A percentile compares a stretch with the other conserved stretches of the same genome.
phyloP scores from a whole-genome alignment of 257 asterid species.

The Dorcoceras hygrometricum region DNA sequence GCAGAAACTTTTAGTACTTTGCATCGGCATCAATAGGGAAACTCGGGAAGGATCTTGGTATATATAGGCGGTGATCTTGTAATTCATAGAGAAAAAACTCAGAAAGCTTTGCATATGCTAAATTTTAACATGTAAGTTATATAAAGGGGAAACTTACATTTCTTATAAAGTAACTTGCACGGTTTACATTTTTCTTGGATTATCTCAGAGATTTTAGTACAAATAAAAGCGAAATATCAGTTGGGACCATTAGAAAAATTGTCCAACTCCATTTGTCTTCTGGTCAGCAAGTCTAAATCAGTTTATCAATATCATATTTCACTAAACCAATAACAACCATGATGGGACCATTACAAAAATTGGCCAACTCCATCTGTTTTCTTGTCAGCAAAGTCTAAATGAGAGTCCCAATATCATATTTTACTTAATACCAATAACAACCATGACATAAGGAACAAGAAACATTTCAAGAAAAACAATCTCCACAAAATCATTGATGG shows the following conservation, averaged over 20 bases:
- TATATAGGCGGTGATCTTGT: neutral
- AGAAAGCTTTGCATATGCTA: too few species aligned
- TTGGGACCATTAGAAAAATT: neutral
- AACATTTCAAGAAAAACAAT: neutral
- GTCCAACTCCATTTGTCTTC: neutral
- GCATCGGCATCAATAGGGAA: too few species aligned
- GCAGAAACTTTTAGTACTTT: too few species aligned
- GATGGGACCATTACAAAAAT: neutral
- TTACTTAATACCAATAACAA: neutral
- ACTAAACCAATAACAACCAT: neutral
- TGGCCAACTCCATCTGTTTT: neutral
- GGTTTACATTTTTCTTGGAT: too few species aligned
- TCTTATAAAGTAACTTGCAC: too few species aligned
- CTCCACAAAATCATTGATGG: constrained; percentile 41
- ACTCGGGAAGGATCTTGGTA: too few species aligned
- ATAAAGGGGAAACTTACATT: too few species aligned
- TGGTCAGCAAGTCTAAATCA: neutral
- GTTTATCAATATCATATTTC: too few species aligned
- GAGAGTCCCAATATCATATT: neutral
- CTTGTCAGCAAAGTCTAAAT: neutral
- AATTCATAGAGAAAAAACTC: too few species aligned
- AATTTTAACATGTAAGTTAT: too few species aligned
- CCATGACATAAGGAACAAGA: neutral
- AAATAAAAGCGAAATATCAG: neutral
- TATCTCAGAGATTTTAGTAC: too few species aligned